Base-by-base conservation (phyloP, 352 stramenopile genomes). In the Pythium angustatum region DNA sequence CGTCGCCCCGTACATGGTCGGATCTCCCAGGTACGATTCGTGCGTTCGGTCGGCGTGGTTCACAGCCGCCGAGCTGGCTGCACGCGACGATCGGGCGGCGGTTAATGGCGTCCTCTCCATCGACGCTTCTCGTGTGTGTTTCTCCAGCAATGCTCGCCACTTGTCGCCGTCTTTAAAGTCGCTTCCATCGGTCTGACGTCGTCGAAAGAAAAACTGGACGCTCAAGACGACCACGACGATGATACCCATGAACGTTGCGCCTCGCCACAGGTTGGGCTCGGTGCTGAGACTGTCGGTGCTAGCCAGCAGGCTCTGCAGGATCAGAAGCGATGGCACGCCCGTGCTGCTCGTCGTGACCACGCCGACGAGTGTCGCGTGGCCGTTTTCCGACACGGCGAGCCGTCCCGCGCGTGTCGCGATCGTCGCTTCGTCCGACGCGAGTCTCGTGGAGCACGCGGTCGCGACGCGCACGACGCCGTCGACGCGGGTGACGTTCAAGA, bases 251-350 rank as follows among this genome's bases (percentile, higher is more conserved):
- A 65, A 54, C 22, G 51, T 58, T 3, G 33, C 17, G 12, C 40
- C 43, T 21, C 64, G 48, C 56, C 56, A 71, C 1, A 61, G 10
- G 1, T 24, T 44, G 3, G 49, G 40, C 14, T 52, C 51, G 1
- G 30, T 33, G 22, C 22, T n/a, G 0, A 41, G 22, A 0, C 26
- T 8, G 1, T 47, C 48, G 5, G 8, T 24, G 3, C 12, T 52
- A 6, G 57, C 26, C 5, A 71, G 43, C 4, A 71, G 33, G 22
- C 56, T 62, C 19, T 71, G 64, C 10, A 62, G 15, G 1, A 71
- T 14, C 1, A 62, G 21, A 10, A 71, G 51, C 22, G 56, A 43
- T 7, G 15, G 12, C 3, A 14, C 30, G 14, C 30, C 24, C 1
- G 24, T 8, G n/a, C 5, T 15, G 0, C 22, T 22, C 15, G 14